Conservation (phyloP, 371 early-diverging fungal species). For the Blakeslea trispora region DNA sequence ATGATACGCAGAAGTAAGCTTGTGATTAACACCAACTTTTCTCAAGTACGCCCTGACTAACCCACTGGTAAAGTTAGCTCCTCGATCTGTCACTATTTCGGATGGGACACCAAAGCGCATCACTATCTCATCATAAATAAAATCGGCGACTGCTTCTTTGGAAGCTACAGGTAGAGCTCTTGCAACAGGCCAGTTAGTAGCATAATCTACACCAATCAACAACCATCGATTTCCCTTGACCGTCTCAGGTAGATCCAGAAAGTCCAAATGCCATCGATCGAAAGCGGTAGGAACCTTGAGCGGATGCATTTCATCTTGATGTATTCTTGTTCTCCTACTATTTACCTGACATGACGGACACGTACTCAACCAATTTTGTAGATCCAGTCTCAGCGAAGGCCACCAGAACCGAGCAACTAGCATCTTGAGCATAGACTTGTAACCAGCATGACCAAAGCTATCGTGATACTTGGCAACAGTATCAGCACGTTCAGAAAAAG, state of each 20-base stretch:
- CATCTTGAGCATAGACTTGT: constrained; percentile 4
- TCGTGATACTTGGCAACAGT: constrained; percentile 12
- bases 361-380: background rate
- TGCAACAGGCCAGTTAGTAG: constrained; percentile 45
- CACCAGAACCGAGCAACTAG: constrained; percentile 21
- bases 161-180: constrained; percentile 13
- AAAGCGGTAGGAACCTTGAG: constrained; percentile 15
- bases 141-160: constrained; percentile 25
- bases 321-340: background rate
- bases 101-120: constrained; percentile 32
- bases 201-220: constrained; percentile 40
- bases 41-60: constrained; percentile 6
- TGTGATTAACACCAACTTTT: constrained; percentile 8
- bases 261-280: constrained; percentile 31
- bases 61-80: constrained; percentile 19
- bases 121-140: constrained; percentile 9
- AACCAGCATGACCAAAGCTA: constrained; percentile 16
- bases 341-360: constrained; percentile 17
- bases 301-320: constrained; percentile 16
- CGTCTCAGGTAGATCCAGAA: constrained; percentile 25
- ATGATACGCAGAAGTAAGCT: constrained; percentile 27
- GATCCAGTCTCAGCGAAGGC: constrained; percentile 14
- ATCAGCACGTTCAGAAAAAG: constrained; percentile 9
- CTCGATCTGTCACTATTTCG: constrained; percentile 27
- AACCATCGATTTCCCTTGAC: constrained; percentile 23